These are phyloP conservation scores for Fusarium subglutinans DNA, from an alignment of 2,329 filamentous ascomycete genomes.

Conservation along the genomic window DNA sequence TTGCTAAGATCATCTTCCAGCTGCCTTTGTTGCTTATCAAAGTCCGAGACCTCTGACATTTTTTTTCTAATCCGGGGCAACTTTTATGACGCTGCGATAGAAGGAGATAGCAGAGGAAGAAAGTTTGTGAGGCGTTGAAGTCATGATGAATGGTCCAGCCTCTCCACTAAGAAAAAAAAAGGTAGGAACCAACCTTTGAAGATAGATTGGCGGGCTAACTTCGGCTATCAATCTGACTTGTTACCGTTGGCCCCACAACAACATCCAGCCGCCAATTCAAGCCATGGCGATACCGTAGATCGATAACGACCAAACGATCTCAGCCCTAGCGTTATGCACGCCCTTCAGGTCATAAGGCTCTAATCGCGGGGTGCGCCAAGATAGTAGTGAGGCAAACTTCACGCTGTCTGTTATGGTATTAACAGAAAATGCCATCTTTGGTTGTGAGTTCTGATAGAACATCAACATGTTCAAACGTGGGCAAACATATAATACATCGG, in stretches of 20 bases:
- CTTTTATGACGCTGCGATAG: conserved; percentile 3
- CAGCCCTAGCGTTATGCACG: conserved; percentile 13
- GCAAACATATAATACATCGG: background rate
- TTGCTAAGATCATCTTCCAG: conserved; percentile 78
- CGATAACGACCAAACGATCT: background rate
- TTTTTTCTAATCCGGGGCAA: conserved; percentile 25
- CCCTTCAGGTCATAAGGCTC: conserved; percentile 13
- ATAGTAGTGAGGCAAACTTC: background rate
- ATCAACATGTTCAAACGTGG: background rate
- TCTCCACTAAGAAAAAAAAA: conserved; percentile 23
- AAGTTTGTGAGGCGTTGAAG: conserved; percentile 14
- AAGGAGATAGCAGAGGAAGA: conserved; percentile 11
- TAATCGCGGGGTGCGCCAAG: background rate
- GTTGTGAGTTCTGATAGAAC: background rate
- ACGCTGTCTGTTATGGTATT: background rate
- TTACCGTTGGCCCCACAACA: background rate
- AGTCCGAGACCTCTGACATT: conserved; percentile 66
- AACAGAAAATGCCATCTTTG: background rate
- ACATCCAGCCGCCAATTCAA: background rate
- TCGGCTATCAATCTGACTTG: conserved; percentile 33
- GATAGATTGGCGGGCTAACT: conserved; percentile 33
- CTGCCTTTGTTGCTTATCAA: conserved; percentile 78
- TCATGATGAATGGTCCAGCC: conserved; percentile 22
- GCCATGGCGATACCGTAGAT: background rate
- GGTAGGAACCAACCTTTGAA: conserved; percentile 12